Evolutionary conservation across 2,329 filamentous ascomycete species (phyloP), one percentile per base, ranked within the genome.

Genomic region (Colletotrichum navitas): DNA sequence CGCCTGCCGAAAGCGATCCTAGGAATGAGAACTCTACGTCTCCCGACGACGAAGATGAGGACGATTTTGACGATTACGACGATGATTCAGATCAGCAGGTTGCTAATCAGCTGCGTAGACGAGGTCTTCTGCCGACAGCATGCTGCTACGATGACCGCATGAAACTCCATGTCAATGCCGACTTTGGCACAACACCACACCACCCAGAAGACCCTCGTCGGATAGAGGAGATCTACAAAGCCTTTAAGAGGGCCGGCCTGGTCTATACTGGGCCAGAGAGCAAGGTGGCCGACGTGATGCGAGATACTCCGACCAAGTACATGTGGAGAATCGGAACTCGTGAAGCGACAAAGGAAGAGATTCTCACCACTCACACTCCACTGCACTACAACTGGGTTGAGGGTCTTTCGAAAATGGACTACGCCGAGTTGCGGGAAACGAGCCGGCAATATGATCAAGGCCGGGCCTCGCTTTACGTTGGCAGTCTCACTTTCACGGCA

Each of bases 141-240:
- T 90, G 92, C 73, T 95, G 93, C 75, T 99, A 98, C 79, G 96
- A 99, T 83, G 91, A 94, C 68, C 90, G 95, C 41, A 99, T 99
- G 96, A 94, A 96, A 72, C 92, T 97, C 72, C 96, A 99, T 80
- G 93, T 94, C 66, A 97, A 98, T 79, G 91, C 93, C 21, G 91
- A 94, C 79, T 92, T 90, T 78, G 89, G 88, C 24, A 87, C 88
- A 1, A 88, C 91, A 59, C 92, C 95, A 29, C 92, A 97, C 63
- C 96, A 99, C 78, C 96, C 96, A 0, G 96, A 99, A 81, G 96
- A 99, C 77, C 96, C 96, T 1, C 88, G 94, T 36, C 91, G 96
- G 18, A 98, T 99, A 71, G 93, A 95, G 76, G 92, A 93, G 77
- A 99, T 99, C 75, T 97, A 96, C 86, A 92, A 93, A 76, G 93